phyloP scores from a whole-genome alignment of 257 asterid species.

The Solanum neorickii region DNA sequence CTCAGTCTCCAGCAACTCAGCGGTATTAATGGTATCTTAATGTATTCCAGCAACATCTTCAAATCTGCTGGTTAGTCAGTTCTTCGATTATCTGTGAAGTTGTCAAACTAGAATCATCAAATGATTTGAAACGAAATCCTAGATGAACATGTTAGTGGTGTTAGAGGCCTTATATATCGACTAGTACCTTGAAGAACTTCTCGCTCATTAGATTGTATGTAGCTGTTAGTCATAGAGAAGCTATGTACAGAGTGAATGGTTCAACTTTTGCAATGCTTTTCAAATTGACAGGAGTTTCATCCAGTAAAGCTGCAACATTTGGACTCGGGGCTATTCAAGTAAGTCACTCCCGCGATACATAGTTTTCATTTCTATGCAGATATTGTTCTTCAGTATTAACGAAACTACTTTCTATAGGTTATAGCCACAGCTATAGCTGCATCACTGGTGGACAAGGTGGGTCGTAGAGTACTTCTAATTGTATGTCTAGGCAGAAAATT shows the following conservation, averaged over 20 bases:
- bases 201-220: not conserved
- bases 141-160: not conserved
- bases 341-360: not conserved
- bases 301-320: conserved; percentile 71
- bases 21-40: conserved; percentile 74
- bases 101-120: not conserved
- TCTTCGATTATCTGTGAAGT: not conserved
- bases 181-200: not conserved
- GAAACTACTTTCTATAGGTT: conserved; percentile 26
- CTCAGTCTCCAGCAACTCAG: conserved; percentile 76
- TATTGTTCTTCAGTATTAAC: not conserved
- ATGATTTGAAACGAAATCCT: not conserved
- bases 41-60: conserved; percentile 79
- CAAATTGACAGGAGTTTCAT: conserved; percentile 44
- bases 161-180: not conserved
- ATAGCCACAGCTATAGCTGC: conserved; percentile 57
- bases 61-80: conserved; percentile 48
- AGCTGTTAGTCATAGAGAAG: not conserved
- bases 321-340: conserved; percentile 76
- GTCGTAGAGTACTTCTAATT: conserved; percentile 72
- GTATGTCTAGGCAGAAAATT: conserved; percentile 18
- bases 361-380: not conserved
- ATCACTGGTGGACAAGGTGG: conserved; percentile 57
- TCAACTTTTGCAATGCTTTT: not conserved
- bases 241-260: not conserved